Percentiles rank a stretch among this genome's conserved stretches.
These are phyloP conservation scores for Quercus glauca DNA, from an alignment of 306 rosid species.

Conservation along the genomic window DNA sequence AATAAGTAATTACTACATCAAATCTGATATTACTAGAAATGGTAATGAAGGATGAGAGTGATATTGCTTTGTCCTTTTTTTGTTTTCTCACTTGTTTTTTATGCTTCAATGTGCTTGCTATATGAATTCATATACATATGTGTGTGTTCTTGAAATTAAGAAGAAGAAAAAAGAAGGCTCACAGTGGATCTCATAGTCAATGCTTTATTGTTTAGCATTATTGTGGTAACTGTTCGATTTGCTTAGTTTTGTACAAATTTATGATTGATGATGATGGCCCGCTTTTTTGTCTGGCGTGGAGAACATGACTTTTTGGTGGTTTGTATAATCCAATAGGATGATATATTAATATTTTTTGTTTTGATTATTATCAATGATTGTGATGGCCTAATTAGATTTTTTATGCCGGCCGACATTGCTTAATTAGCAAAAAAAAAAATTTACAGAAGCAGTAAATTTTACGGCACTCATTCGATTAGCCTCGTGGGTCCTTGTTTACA, in stretches of 20 bases:
- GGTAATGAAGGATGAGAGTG: neutral
- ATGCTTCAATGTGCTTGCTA: no score
- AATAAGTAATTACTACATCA: no score
- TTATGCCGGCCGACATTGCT: neutral
- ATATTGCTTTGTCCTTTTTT: neutral
- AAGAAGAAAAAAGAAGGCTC: neutral
- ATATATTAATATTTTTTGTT: neutral
- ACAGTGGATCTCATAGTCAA: neutral
- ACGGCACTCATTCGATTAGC: neutral
- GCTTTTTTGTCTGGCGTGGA: slow-evolving; percentile 29
- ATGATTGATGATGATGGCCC: slow-evolving; percentile 20
- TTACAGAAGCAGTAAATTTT: neutral
- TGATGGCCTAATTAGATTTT: neutral
- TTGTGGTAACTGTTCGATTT: neutral
- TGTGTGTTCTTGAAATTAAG: no score
- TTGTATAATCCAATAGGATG: neutral
- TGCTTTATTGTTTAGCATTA: neutral
- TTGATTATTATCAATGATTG: neutral
- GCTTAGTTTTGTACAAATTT: neutral
- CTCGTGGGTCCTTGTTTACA: neutral
- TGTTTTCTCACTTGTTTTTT: neutral
- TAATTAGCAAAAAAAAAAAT: neutral
- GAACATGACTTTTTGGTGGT: slow-evolving; percentile 6
- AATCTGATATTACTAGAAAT: neutral
- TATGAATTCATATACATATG: no score